A percentile compares a stretch with the other conserved stretches of the same genome.
These are phyloP conservation scores for Neurospora sp. DNA, from an alignment of 495 filamentous ascomycete species.

Conservation along the genomic window DNA sequence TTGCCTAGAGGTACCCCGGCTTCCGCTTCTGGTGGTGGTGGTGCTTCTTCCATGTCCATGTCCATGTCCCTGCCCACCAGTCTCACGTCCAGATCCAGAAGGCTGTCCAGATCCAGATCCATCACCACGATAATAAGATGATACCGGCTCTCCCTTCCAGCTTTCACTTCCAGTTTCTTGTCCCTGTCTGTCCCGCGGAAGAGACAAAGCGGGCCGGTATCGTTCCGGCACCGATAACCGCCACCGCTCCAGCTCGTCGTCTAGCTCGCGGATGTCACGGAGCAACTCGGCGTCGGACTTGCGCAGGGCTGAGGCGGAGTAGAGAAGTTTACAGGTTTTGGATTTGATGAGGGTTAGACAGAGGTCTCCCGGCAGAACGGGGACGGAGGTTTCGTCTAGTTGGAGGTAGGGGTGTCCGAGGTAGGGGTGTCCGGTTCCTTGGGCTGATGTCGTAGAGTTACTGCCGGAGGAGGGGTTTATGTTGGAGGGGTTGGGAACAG, in stretches of 20 bases:
- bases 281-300: slow-evolving; percentile 45
- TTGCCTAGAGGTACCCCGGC: too few species aligned
- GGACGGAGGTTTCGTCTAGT: slow-evolving; percentile 19
- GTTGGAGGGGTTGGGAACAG: too few species aligned
- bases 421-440: too few species aligned
- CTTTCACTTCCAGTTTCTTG: background rate
- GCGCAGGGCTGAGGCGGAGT: slow-evolving; percentile 34
- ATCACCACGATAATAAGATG: background rate
- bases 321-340: slow-evolving; percentile 36
- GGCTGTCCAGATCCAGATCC: background rate
- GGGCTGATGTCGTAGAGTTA: background rate
- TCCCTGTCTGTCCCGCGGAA: background rate
- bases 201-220: slow-evolving; percentile 33
- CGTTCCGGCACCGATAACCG: slow-evolving; percentile 32
- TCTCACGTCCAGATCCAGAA: background rate
- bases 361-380: slow-evolving; percentile 38
- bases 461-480: background rate
- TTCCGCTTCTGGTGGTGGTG: background rate
- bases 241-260: slow-evolving; percentile 44
- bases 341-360: slow-evolving; percentile 42
- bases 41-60: background rate
- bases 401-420: background rate
- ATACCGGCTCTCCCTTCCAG: background rate
- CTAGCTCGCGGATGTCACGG: slow-evolving; percentile 41
- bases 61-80: background rate